These are phyloP conservation scores for Aspergillus baeticus DNA, from an alignment of 495 filamentous ascomycete genomes.

Conservation along the genomic window DNA sequence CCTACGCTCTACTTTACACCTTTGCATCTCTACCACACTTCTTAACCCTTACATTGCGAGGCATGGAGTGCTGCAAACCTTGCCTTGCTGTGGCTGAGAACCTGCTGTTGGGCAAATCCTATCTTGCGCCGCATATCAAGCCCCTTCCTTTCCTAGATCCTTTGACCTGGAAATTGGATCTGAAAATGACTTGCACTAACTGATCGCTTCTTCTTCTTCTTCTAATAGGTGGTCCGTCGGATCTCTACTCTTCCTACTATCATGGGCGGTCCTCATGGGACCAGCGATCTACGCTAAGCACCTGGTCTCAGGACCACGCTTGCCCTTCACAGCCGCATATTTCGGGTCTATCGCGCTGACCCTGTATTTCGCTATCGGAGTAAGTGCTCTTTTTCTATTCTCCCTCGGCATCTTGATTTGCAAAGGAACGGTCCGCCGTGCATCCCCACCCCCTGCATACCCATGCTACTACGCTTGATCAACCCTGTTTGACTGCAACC, in stretches of 20 bases:
- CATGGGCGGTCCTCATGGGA: slow-evolving; percentile 94
- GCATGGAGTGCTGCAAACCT: slow-evolving; percentile 16
- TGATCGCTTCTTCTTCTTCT: slow-evolving; percentile 18
- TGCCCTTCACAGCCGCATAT: slow-evolving; percentile 96
- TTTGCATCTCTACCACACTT: neutral
- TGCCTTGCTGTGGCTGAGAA: slow-evolving; percentile 20
- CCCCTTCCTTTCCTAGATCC: slow-evolving; percentile 2
- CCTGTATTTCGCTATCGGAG: slow-evolving; percentile 85
- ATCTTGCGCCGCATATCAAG: slow-evolving; percentile 14
- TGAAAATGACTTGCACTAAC: slow-evolving; percentile 24
- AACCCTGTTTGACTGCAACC: slow-evolving; percentile 5
- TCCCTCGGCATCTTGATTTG: neutral
- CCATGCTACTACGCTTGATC: neutral
- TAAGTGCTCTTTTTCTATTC: slow-evolving; percentile 52
- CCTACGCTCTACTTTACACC: slow-evolving; percentile 7
- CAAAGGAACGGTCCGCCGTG: neutral
- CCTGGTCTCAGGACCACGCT: slow-evolving; percentile 75
- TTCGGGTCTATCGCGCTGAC: slow-evolving; percentile 92
- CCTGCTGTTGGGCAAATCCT: slow-evolving; percentile 5
- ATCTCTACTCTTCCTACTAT: slow-evolving; percentile 83
- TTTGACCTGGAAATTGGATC: neutral
- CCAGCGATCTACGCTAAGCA: slow-evolving; percentile 79
- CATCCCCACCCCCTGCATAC: slow-evolving; percentile 5
- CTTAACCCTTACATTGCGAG: neutral
- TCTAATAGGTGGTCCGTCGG: slow-evolving; percentile 87